These are phyloP conservation scores for Aspergillus carlsbadensis DNA, from an alignment of 495 filamentous ascomycete species.

Conservation along the genomic window DNA sequence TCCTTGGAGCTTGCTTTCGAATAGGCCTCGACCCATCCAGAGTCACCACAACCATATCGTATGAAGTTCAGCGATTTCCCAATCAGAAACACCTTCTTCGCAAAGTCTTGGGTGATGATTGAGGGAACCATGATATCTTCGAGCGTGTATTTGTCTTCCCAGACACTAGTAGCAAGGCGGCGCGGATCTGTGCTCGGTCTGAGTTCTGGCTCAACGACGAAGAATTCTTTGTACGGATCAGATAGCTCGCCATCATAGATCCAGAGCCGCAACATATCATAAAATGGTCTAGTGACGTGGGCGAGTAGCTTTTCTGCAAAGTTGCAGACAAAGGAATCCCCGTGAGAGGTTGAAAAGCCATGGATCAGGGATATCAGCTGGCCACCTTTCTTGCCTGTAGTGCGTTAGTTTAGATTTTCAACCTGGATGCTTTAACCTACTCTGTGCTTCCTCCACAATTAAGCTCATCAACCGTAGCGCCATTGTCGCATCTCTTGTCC, in stretches of 20 bases:
- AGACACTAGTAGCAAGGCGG: slow-evolving; percentile 82
- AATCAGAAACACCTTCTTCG: slow-evolving; percentile 93
- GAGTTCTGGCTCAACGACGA: slow-evolving; percentile 74
- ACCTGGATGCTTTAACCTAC: slow-evolving; percentile 38
- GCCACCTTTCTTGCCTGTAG: slow-evolving; percentile 74
- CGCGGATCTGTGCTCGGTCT: slow-evolving; percentile 48
- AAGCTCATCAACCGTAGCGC: slow-evolving; percentile 90
- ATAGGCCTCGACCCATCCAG: slow-evolving; percentile 93
- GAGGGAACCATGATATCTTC: slow-evolving; percentile 83
- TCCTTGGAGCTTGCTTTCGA: slow-evolving; percentile 93
- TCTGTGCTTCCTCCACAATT: slow-evolving; percentile 86
- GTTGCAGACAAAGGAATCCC: slow-evolving; percentile 88
- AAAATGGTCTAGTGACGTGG: slow-evolving; percentile 95
- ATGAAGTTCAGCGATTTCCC: slow-evolving; percentile 99
- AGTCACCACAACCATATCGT: slow-evolving; percentile 88
- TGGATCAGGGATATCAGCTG: slow-evolving; percentile 94
- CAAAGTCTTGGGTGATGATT: slow-evolving; percentile 89
- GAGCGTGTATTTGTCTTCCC: slow-evolving; percentile 96
- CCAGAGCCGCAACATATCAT: slow-evolving; percentile 94
- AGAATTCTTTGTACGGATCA: slow-evolving; percentile 95
- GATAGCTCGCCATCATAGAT: slow-evolving; percentile 98
- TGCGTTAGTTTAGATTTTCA: slow-evolving; percentile 11
- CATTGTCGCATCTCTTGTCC: slow-evolving; percentile 97
- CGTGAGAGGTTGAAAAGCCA: slow-evolving; percentile 87
- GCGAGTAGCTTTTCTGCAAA: slow-evolving; percentile 90